Conservation (phyloP, 257 asterid species). For the Leonotis leonurus region DNA sequence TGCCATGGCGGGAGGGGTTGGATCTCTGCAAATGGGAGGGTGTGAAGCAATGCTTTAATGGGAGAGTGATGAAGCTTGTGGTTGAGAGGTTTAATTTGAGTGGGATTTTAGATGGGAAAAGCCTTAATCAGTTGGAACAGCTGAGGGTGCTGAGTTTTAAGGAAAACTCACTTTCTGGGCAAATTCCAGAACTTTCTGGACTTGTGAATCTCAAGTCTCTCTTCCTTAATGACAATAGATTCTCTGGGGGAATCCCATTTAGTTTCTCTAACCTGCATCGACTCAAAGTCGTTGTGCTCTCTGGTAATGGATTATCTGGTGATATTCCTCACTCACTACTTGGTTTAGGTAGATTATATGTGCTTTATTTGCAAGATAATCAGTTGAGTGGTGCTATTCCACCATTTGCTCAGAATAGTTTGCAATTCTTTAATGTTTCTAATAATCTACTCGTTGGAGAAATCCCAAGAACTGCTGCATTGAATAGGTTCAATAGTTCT, state of each 20-base stretch:
- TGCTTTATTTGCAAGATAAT: slow-evolving; percentile 68
- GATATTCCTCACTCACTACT: slow-evolving; percentile 44
- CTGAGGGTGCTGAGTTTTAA: slow-evolving; percentile 80
- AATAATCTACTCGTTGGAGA: slow-evolving; percentile 59
- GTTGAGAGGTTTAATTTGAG: slow-evolving; percentile 55
- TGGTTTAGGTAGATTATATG: slow-evolving; percentile 40
- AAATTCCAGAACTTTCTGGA: slow-evolving; percentile 56
- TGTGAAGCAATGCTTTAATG: slow-evolving; percentile 63
- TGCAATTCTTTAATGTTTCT: slow-evolving; percentile 75
- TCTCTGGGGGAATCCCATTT: slow-evolving; percentile 58
- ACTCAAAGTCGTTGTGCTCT: slow-evolving; percentile 49
- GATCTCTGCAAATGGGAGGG: slow-evolving; percentile 73
- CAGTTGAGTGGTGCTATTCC: slow-evolving; percentile 65
- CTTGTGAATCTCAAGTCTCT: slow-evolving; percentile 72
- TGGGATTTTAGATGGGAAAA: slow-evolving; percentile 48
- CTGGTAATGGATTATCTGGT: slow-evolving; percentile 60
- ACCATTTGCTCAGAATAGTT: slow-evolving; percentile 46
- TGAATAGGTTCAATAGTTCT: slow-evolving; percentile 51
- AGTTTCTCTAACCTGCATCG: slow-evolving; percentile 51
- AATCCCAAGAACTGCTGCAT: slow-evolving; percentile 45
- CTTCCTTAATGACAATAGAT: slow-evolving; percentile 53
- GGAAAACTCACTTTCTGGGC: slow-evolving; percentile 62
- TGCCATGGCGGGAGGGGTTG: slow-evolving; percentile 44
- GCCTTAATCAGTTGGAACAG: slow-evolving; percentile 74
- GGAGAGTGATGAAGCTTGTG: slow-evolving; percentile 76